Evolutionary conservation across 2,329 filamentous ascomycete species (phyloP).

Genomic region (Sarocladiaceae sp.): DNA sequence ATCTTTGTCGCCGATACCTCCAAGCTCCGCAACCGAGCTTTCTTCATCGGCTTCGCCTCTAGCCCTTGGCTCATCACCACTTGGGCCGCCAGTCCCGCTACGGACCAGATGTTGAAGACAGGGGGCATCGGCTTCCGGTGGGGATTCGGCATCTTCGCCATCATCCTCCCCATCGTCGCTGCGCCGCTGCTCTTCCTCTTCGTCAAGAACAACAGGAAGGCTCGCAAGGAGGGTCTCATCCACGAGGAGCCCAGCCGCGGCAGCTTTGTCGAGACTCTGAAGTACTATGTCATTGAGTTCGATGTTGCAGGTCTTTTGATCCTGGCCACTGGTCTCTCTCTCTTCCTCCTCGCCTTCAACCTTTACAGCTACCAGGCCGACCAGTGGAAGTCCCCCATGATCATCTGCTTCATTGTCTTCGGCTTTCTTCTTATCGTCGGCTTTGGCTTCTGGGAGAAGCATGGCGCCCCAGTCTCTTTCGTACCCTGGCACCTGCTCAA

Average conservation of each 20-base stretch:
- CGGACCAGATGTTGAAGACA: constrained; percentile 40
- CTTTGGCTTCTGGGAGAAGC: constrained; percentile 38
- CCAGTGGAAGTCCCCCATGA: constrained; percentile 33
- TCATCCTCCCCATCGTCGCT: constrained; percentile 55
- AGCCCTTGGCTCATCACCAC: constrained; percentile 62
- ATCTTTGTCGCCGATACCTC: constrained; percentile 65
- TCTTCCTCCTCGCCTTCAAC: constrained; percentile 67
- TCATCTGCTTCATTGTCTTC: constrained; percentile 34
- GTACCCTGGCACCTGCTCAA: constrained; percentile 48
- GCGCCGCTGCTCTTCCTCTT: constrained; percentile 54
- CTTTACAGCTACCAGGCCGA: constrained; percentile 39
- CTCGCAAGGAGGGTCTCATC: constrained; percentile 42
- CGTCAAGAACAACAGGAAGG: constrained; percentile 49
- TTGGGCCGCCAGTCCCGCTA: constrained; percentile 55
- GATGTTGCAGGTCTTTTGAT: constrained; percentile 58
- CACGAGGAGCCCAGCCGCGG: constrained; percentile 25
- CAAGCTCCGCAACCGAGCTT: constrained; percentile 55
- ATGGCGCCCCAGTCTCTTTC: constrained; percentile 48
- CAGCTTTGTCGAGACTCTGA: constrained; percentile 36
- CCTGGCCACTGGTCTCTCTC: constrained; percentile 50
- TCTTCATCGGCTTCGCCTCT: constrained; percentile 56
- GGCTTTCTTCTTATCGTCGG: constrained; percentile 28
- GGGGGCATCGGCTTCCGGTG: constrained; percentile 55
- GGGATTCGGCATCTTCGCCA: constrained; percentile 60
- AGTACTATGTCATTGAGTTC: constrained; percentile 57